These are phyloP conservation scores for Dactylorhiza incarnata DNA, from an alignment of 106 monocot species.

Conservation along the genomic window DNA sequence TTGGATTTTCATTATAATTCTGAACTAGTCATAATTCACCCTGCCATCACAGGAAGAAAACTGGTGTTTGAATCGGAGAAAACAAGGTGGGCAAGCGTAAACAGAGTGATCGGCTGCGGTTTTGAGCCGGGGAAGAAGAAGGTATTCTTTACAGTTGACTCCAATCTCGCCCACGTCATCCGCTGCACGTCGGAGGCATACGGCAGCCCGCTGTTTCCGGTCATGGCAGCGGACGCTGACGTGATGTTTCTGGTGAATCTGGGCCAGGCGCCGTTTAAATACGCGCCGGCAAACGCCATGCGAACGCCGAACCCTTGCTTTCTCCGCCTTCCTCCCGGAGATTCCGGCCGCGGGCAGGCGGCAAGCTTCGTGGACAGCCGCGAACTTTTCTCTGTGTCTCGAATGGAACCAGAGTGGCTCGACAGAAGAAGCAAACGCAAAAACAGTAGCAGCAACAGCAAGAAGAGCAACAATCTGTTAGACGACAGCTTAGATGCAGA, in stretches of 20 bases:
- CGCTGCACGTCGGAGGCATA: conserved; percentile 61
- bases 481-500: conserved; percentile 37
- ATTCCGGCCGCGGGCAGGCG: background rate
- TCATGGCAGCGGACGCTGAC: conserved; percentile 39
- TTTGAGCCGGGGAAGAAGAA: conserved; percentile 61
- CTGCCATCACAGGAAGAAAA: conserved; percentile 41
- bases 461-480: conserved; percentile 4
- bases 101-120: conserved; percentile 72
- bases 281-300: conserved; percentile 46
- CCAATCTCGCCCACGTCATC: conserved; percentile 41
- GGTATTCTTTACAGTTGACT: conserved; percentile 79
- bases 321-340: background rate
- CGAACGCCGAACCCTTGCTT: conserved; percentile 53
- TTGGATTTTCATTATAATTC: no score
- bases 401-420: conserved; percentile 6
- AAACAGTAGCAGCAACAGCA: conserved; percentile 10
- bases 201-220: conserved; percentile 53
- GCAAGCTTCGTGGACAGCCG: conserved; percentile 38
- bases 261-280: conserved; percentile 63
- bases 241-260: conserved; percentile 57
- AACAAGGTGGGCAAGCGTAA: conserved; percentile 35
- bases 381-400: conserved; percentile 66
- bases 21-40: background rate
- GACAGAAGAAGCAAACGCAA: conserved; percentile 12
- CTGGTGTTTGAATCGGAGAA: conserved; percentile 44